These are phyloP conservation scores for Sugiyamaella americana DNA, from an alignment of 805 yeast species.

Conservation along the genomic window DNA sequence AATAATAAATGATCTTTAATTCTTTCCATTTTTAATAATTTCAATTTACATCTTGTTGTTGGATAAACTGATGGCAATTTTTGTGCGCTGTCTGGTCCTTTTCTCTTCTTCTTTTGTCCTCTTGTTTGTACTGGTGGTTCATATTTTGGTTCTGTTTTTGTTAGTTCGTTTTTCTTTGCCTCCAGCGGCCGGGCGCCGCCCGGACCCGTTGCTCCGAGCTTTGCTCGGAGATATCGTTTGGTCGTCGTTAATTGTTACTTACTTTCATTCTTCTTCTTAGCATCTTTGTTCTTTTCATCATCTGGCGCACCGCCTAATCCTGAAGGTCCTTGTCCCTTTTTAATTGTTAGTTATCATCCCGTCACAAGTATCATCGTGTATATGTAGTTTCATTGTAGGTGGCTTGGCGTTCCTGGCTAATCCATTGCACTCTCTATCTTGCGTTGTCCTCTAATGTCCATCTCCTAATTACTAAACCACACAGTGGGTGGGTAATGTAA, in stretches of 20 bases:
- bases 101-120: slow-evolving; percentile 82
- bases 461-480: no score
- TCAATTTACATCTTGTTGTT: slow-evolving; percentile 87
- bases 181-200: no score
- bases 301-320: slow-evolving; percentile 28
- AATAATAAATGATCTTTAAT: slow-evolving; percentile 91
- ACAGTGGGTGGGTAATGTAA: no score
- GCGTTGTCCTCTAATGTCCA: no score
- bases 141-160: slow-evolving; percentile 75
- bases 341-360: background rate
- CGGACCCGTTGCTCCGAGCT: no score
- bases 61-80: slow-evolving; percentile 87
- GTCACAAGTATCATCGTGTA: no score
- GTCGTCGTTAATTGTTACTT: no score
- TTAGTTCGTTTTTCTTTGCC: background rate
- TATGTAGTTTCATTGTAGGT: no score
- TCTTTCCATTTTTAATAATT: slow-evolving; percentile 86
- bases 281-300: slow-evolving; percentile 26
- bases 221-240: no score
- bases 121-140: slow-evolving; percentile 97
- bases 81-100: slow-evolving; percentile 80
- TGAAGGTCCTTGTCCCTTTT: slow-evolving; percentile 32
- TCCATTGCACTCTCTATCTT: no score
- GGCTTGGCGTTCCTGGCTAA: no score
- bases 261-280: slow-evolving; percentile 30